These are phyloP conservation scores for Protomyces macrosporus DNA, from an alignment of 1,139 yeast species.

Conservation along the genomic window DNA sequence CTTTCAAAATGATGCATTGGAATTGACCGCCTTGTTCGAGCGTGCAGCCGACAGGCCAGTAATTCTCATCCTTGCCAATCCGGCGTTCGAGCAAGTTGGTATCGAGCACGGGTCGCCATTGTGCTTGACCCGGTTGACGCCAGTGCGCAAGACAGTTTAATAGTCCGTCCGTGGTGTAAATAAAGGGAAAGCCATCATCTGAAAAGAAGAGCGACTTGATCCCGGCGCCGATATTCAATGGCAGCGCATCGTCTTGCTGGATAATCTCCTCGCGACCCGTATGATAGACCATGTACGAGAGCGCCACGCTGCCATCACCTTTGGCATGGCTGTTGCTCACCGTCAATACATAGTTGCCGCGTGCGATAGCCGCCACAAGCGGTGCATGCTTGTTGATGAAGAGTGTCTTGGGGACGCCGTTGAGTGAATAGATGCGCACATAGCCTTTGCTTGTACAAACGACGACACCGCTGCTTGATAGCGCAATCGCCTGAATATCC, in stretches of 20 bases:
- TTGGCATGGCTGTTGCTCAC: slow-evolving; percentile 36
- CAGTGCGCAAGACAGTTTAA: slow-evolving; percentile 67
- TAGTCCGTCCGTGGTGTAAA: slow-evolving; percentile 72
- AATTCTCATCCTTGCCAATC: slow-evolving; percentile 46
- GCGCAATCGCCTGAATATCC: slow-evolving; percentile 51
- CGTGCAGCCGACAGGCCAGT: slow-evolving; percentile 76
- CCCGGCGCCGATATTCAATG: slow-evolving; percentile 35
- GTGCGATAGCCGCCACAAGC: slow-evolving; percentile 53
- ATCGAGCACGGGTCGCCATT: slow-evolving; percentile 85
- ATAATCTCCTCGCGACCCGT: slow-evolving; percentile 40
- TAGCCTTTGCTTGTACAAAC: slow-evolving; percentile 57
- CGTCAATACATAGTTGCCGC: slow-evolving; percentile 46
- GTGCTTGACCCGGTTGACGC: slow-evolving; percentile 66
- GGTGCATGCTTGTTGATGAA: slow-evolving; percentile 48
- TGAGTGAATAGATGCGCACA: slow-evolving; percentile 51
- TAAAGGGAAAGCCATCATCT: slow-evolving; percentile 81
- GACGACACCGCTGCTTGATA: slow-evolving; percentile 48
- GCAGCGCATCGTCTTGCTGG: slow-evolving; percentile 41
- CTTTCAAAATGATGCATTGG: slow-evolving; percentile 65
- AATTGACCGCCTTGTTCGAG: slow-evolving; percentile 48
- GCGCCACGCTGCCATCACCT: slow-evolving; percentile 33
- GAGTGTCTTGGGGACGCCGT: slow-evolving; percentile 53
- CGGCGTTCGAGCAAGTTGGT: slow-evolving; percentile 50
- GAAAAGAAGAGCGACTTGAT: slow-evolving; percentile 66
- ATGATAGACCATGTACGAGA: slow-evolving; percentile 42